Base-by-base conservation (phyloP, 345 rosid species). In the Bruguiera gymnorhiza region DNA sequence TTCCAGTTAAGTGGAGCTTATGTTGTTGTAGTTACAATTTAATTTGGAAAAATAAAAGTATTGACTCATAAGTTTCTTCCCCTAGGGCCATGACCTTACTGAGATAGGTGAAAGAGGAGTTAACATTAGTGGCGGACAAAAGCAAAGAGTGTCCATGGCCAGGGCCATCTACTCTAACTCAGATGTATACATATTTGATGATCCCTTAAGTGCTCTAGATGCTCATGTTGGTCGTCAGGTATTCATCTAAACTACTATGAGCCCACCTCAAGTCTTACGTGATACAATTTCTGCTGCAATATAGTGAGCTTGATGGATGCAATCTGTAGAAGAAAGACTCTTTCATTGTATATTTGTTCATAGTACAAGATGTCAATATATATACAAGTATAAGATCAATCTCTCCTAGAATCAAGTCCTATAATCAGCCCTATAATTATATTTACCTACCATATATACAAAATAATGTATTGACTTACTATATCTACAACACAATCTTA, bases 1-100 rank as follows among this genome's bases (percentile, higher is more conserved):
- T 96, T 67, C 96, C 97, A 51, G 98, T 73, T 73, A 34, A 67
- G 77, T 62, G 68, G n/a, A 71, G 43, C 36, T 61, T 53, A 18
- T 13, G 58, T 64, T 46, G 62, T 29, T 67, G 26, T 30, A 26
- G 64, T 52, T 34, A 39, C 57, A 54, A 60, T 8, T 58, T 27
- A 27, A 48, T 67, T 67, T 29, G 31, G 34, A 27, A 26, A 27
- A 51, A 43, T 68, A 57, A 63, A 76, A 37, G 5, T 13, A 36
- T 54, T 4, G 43, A 27, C 31, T 67, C 36, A 37, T 21, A 15
- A 58, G 81, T 71, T 75, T 53, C 79, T 65, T 77, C 72, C 77
- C 57, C 46, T 70, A 95, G 99, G 99, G 99, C 18, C 96, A 91
- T 71, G 81, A 78, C 57, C 73, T 78, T 19, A 69, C 81, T 8